A percentile compares a stretch with the other conserved stretches of the same genome.
Conservation (phyloP, 1,284 basidiomycete species). For the Ustilago crameri region DNA sequence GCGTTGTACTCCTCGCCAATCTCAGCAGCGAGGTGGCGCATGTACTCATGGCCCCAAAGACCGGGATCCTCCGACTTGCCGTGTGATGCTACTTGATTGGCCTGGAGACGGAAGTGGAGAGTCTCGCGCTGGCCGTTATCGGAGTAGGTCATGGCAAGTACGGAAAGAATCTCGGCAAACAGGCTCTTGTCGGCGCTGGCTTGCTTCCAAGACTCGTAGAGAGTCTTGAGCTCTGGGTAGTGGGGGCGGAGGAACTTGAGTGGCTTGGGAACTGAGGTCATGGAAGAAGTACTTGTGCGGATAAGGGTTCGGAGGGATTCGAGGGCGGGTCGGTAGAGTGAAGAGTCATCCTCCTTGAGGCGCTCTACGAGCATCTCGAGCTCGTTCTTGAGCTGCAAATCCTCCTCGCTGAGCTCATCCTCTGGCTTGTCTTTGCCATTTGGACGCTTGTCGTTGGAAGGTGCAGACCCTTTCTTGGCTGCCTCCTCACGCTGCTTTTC, state of each 20-base stretch:
- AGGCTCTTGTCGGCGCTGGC: conserved; percentile 75
- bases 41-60: conserved; percentile 98
- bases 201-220: conserved; percentile 58
- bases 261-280: conserved; percentile 99
- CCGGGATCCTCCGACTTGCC: conserved; percentile 77
- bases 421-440: conserved; percentile 73
- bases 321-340: conserved; percentile 87
- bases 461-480: conserved; percentile 44
- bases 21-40: conserved; percentile 94
- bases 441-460: conserved; percentile 29
- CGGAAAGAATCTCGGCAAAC: conserved; percentile 97
- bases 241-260: conserved; percentile 97
- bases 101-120: conserved; percentile 71
- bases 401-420: conserved; percentile 88
- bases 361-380: conserved; percentile 97
- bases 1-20: conserved; percentile 89
- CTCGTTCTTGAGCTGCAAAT: conserved; percentile 91
- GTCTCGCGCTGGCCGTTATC: conserved; percentile 95
- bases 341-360: conserved; percentile 86
- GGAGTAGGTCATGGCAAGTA: conserved; percentile 99
- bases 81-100: conserved; percentile 43
- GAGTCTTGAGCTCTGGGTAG: conserved; percentile 80
- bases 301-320: conserved; percentile 94
- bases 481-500: conserved; percentile 50
- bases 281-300: conserved; percentile 94